Evolutionary conservation across 495 filamentous ascomycete species (phyloP), one percentile per base, ranked within the genome.

Genomic region (Penicillium subrubescens): DNA sequence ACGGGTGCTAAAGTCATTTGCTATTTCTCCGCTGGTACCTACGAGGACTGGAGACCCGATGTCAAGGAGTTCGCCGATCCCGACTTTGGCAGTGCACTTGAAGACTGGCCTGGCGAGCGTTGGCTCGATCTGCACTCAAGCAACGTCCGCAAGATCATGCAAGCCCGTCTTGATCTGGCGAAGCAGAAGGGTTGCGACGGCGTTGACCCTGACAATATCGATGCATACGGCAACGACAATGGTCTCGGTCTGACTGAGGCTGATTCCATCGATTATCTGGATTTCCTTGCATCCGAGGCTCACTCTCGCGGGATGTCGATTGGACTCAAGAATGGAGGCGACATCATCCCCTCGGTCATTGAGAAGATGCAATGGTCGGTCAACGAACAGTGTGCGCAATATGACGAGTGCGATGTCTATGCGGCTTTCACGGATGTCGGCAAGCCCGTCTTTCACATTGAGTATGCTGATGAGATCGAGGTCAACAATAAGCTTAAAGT

Each of bases 371-470:
- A 91, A 63, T 92, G 89, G 80, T 80, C 78, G 12, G 88, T 92
- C 53, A 90, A 92, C 73, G 90, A 92, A 78, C 86, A 92, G 71
- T 92, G 90, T 70, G 85, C 83, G 5, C 70, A 86, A 68, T 84
- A 85, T 55, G 64, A 79, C 8, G 86, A 89, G 67, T 91, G 89
- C 64, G 77, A 77, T 37, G 77, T 69, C 5, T 90, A 86, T 65
- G 71, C 74, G 3, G 71, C 84, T 33, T 91, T 91, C 67, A 79
- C 86, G 34, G 64, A 79, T n/a, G 82, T 78, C 2, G 78, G 76
- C 55, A 91, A 92, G 73, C 89, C 89, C 0, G 88, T 92, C 27
- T 91, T 92, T 66, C 86, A 91, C 67, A 89, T 92, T 54, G 89
- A 92, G 75, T 92, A 92, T 68, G 80, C 84, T n/a, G 78, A 82